Conservation (phyloP, 106 monocot genomes). For the Agapanthus africanus region DNA sequence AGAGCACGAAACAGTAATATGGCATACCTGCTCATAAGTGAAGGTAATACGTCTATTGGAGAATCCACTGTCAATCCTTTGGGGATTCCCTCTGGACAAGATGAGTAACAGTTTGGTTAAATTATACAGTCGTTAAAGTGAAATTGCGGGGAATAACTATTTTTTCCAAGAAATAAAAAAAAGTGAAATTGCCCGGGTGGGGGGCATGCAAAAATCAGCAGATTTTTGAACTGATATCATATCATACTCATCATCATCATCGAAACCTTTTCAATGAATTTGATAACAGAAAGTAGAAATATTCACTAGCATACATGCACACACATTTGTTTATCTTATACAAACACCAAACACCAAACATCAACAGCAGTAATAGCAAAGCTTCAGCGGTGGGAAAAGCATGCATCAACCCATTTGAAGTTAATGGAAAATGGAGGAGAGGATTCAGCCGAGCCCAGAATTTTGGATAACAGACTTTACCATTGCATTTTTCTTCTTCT, state of each 20-base stretch:
- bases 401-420: not conserved
- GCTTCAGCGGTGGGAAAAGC: not conserved
- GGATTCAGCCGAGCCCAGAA: not conserved
- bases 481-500: not conserved
- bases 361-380: too few relatives aligned
- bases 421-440: not conserved
- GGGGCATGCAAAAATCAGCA: not conserved
- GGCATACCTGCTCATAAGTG: slow-evolving; percentile 82
- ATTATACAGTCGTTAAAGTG: not conserved
- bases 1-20: not conserved
- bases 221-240: not conserved
- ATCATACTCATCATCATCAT: not conserved
- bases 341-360: not conserved
- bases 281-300: not conserved
- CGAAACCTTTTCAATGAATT: not conserved
- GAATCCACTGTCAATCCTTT: slow-evolving; percentile 78
- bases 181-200: too few relatives aligned
- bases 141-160: too few relatives aligned
- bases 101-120: slow-evolving; percentile 6
- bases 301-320: not conserved
- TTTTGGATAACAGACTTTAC: not conserved
- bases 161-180: too few relatives aligned
- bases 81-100: slow-evolving; percentile 89
- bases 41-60: slow-evolving; percentile 78
- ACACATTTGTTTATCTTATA: not conserved